Conservation (phyloP, 768 basidiomycete species). For the Collybia sp. region DNA sequence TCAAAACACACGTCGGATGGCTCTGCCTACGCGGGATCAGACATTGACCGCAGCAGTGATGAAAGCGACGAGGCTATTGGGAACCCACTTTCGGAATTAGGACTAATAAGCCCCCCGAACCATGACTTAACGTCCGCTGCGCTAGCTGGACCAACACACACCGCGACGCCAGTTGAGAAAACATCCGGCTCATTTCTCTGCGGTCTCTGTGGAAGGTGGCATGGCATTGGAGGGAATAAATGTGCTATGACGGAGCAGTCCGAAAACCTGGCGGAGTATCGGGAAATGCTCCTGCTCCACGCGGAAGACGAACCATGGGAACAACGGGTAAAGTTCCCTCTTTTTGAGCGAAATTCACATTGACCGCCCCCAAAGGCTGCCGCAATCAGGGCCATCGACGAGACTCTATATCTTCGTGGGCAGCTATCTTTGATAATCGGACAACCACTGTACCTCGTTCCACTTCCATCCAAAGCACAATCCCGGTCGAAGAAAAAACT, state of each 20-base stretch:
- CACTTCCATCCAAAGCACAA: constrained; percentile 15
- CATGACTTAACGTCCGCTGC: too few species aligned
- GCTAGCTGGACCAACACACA: constrained; percentile 1
- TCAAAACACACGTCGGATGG: constrained; percentile 18
- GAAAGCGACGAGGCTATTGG: constrained; percentile 12
- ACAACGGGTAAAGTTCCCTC: constrained; percentile 42
- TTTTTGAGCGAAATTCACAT: constrained; percentile 1
- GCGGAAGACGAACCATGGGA: constrained; percentile 65
- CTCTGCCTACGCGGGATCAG: constrained; percentile 29
- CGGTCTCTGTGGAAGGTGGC: constrained; percentile 55
- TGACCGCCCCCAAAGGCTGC: constrained; percentile 36
- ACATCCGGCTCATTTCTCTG: constrained; percentile 29
- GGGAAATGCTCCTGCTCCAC: constrained; percentile 59
- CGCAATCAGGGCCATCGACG: constrained; percentile 69
- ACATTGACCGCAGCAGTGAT: constrained; percentile 19
- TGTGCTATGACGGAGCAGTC: constrained; percentile 67
- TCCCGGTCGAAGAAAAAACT: too few species aligned
- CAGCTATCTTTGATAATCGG: constrained; percentile 51
- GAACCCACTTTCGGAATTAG: neutral
- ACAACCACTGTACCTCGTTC: constrained; percentile 59
- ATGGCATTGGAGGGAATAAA: constrained; percentile 37
- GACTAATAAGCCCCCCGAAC: constrained; percentile 1
- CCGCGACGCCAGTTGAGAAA: constrained; percentile 15
- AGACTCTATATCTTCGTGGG: constrained; percentile 52
- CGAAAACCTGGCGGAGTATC: constrained; percentile 64